Evolutionary conservation across 148 eudicot genomes (phyloP), one percentile per base, ranked within the genome.

Genomic region (Oxyria digyna): DNA sequence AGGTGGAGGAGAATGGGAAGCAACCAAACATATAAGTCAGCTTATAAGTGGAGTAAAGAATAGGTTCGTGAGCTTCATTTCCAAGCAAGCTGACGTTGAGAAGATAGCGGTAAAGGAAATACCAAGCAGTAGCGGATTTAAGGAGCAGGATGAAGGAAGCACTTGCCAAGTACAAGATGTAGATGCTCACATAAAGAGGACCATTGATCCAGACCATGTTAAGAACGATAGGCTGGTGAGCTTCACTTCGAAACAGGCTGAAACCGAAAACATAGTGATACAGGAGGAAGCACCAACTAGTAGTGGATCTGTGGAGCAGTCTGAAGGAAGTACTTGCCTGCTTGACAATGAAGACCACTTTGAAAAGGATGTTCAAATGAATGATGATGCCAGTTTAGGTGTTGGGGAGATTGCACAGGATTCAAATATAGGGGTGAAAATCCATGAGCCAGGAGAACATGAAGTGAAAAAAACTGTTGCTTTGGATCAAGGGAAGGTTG

Each of bases 1-100:
- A 67, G 79, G 73, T 33, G 82, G 72, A 29, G 78, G 79, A 68
- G 85, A 81, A 50, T 77, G 85, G 82, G 85, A 82, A 70, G 77
- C 81, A 63, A 70, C 73, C 17, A 80, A 73, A 79, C 77, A 74
- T 70, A 69, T 78, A 38, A 75, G 84, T 71, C 84, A 81, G 73
- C 67, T 76, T 71, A 52, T 49, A 42, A 74, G 67, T 72, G 78
- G 76, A 67, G 86, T 67, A 3, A 79, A 85, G 82, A 62, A 70
- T 68, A 80, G 67, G 70, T 35, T 81, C 38, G 85, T 75, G 75
- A 77, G 78, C 54, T 77, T 84, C 73, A 69, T 76, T 76, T 24
- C 80, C 52, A 71, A 73, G 80, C 86, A 79, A 71, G 74, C 67
- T 41, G 84, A 76, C 26, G 62, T 74, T 21, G 81, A 69, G 52